Evolutionary conservation across 2,329 filamentous ascomycete genomes (phyloP), one percentile per base, ranked within the genome.

Genomic region (Aphanocladium album): DNA sequence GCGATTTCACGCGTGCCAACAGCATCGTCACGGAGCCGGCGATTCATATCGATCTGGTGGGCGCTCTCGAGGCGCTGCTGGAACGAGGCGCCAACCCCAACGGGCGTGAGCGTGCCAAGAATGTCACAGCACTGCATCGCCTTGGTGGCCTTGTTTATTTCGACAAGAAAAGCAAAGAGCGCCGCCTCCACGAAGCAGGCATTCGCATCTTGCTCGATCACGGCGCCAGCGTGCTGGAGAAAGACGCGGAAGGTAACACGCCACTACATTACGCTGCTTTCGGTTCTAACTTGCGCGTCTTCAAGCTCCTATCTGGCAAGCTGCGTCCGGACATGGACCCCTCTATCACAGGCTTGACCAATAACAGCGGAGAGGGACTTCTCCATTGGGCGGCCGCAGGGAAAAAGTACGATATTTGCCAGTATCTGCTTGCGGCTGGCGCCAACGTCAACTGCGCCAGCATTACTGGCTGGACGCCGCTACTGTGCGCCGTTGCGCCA

Each of bases 331-430:
- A 45, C 60, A 7, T 57, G 56, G 14, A 27, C 58, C 25, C 41
- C 45, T 11, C 27, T 46, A 30, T 62, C 8, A 21, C 61, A 9
- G 39, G 23, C 25, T 66, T 45, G 21, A 57, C 9, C 11, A 72
- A 67, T 47, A 3, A 49, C 2, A 46, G 65, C 19, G 63, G 65
- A 2, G 69, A 73, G 60, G 68, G 66, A 1, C 41, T 71, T 2
- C 56, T 73, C 2, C 69, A 72, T 56, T 72, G 70, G 2, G 69
- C 70, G 2, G 68, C 66, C 2, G 69, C 69, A 0, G 61, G 67
- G 12, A 60, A 64, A 1, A 60, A 64, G 1, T 14, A 49, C 21
- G 66, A 67, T 14, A 64, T 64, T 0, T 47, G 71, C 16, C 62
- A 64, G 14, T 67, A 62, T 46, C 62, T 67, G 2, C 51, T 67